These are phyloP conservation scores for Pyrus bretschneideri DNA, from an alignment of 306 rosid genomes.

Conservation along the genomic window DNA sequence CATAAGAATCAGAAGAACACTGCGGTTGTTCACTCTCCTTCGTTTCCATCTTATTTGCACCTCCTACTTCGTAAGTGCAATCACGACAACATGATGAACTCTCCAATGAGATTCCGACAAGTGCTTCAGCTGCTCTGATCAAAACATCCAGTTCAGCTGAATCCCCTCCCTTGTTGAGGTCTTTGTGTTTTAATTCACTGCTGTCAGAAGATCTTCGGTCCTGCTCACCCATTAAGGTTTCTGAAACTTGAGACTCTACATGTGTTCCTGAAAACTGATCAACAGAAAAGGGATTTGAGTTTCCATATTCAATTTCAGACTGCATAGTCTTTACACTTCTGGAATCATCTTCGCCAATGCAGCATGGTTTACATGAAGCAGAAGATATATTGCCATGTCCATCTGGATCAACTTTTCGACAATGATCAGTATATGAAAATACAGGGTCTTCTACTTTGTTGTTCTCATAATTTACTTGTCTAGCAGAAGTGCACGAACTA, in stretches of 20 bases:
- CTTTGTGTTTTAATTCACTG: constrained; percentile 17
- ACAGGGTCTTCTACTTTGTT: constrained; percentile 6
- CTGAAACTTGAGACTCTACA: constrained; percentile 12
- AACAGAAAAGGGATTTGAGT: background rate
- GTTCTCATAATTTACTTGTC: constrained; percentile 5
- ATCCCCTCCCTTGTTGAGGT: constrained; percentile 17
- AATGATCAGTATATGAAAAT: constrained; percentile 11
- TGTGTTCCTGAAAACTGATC: constrained; percentile 19
- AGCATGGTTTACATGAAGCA: constrained; percentile 13
- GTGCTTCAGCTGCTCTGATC: constrained; percentile 36
- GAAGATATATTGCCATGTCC: constrained; percentile 17
- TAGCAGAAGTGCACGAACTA: background rate
- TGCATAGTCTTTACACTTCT: constrained; percentile 18
- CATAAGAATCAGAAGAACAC: constrained; percentile 39
- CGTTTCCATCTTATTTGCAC: constrained; percentile 6
- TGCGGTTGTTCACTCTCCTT: constrained; percentile 24
- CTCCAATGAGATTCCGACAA: constrained; percentile 27
- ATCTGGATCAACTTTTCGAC: constrained; percentile 1
- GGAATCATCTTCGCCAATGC: constrained; percentile 19
- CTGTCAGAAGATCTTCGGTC: constrained; percentile 20
- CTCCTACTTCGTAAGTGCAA: constrained; percentile 10
- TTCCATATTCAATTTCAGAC: constrained; percentile 4
- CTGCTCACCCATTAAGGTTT: constrained; percentile 22
- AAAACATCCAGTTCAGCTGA: constrained; percentile 22
- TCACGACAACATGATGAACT: constrained; percentile 18